These are phyloP conservation scores for Moricandia moricandioides DNA, from an alignment of 345 rosid genomes.

Conservation along the genomic window DNA sequence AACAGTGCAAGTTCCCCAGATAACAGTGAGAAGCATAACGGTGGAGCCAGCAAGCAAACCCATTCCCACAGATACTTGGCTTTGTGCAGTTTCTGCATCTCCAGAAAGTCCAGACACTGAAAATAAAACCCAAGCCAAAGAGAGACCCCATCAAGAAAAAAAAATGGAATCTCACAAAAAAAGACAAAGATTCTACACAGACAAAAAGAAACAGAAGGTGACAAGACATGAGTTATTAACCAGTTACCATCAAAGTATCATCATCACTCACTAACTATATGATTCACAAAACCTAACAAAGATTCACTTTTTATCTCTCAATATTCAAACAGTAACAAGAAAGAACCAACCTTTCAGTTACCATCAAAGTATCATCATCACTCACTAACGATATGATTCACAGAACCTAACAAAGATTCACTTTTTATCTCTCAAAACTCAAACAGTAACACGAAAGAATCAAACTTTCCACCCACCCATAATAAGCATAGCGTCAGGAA, in stretches of 20 bases:
- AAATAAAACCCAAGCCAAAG: constrained; percentile 3
- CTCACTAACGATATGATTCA: background rate
- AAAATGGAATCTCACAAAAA: background rate
- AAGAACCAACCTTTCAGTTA: background rate
- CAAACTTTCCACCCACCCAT: constrained; percentile 44
- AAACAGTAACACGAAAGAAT: background rate
- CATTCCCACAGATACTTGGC: constrained; percentile 89
- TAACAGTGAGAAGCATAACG: constrained; percentile 75
- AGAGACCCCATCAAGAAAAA: background rate
- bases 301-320: constrained; percentile 1
- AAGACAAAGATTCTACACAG: background rate
- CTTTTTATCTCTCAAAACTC: background rate
- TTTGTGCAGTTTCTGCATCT: constrained; percentile 61
- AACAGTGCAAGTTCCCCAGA: constrained; percentile 80
- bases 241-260: background rate
- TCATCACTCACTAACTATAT: background rate
- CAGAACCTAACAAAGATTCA: constrained; percentile 12
- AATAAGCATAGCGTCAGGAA: constrained; percentile 97
- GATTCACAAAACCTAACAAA: constrained; percentile 12
- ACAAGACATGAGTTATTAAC: background rate
- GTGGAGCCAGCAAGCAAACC: constrained; percentile 90
- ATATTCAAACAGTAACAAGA: background rate
- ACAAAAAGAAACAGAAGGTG: background rate
- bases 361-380: constrained; percentile 1
- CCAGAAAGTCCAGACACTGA: constrained; percentile 91